Percentiles rank a stretch among this genome's conserved stretches.
Conservation (phyloP, 2,329 filamentous ascomycete species). For the Xylariaceae sp. region DNA sequence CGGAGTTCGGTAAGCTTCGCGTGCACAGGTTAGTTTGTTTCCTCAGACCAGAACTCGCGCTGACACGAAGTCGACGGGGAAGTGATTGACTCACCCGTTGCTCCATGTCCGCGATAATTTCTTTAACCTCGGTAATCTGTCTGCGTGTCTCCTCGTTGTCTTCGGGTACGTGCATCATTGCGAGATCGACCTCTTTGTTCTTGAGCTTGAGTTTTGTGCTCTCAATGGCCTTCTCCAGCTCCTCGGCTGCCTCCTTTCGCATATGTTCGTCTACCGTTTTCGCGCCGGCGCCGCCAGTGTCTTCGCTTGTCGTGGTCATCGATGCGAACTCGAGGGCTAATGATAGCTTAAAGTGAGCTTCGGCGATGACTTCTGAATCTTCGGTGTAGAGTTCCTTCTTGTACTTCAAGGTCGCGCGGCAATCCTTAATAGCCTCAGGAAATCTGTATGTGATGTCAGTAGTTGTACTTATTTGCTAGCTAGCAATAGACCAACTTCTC, state of each 20-base stretch:
- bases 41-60: slow-evolving; percentile 21
- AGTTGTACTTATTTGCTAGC: slow-evolving; percentile 16
- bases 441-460: slow-evolving; percentile 60
- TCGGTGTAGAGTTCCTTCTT: slow-evolving; percentile 80
- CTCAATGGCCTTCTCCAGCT: slow-evolving; percentile 76
- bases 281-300: slow-evolving; percentile 49
- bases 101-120: slow-evolving; percentile 80
- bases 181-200: slow-evolving; percentile 70
- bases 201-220: slow-evolving; percentile 74
- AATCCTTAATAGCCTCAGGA: slow-evolving; percentile 82
- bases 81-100: slow-evolving; percentile 62
- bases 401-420: slow-evolving; percentile 75
- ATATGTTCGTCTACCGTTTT: slow-evolving; percentile 71
- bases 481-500: slow-evolving; percentile 65
- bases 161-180: slow-evolving; percentile 66
- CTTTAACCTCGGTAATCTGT: slow-evolving; percentile 74
- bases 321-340: slow-evolving; percentile 94
- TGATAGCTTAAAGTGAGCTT: slow-evolving; percentile 96
- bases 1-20: slow-evolving; percentile 70
- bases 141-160: slow-evolving; percentile 68
- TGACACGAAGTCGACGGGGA: slow-evolving; percentile 34
- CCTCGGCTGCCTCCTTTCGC: slow-evolving; percentile 71
- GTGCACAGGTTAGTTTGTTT: slow-evolving; percentile 26
- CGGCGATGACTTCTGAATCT: slow-evolving; percentile 85
- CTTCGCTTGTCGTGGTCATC: slow-evolving; percentile 66